Base-by-base conservation (phyloP, 768 basidiomycete genomes). In the Omphalotus guepiniiformis region DNA sequence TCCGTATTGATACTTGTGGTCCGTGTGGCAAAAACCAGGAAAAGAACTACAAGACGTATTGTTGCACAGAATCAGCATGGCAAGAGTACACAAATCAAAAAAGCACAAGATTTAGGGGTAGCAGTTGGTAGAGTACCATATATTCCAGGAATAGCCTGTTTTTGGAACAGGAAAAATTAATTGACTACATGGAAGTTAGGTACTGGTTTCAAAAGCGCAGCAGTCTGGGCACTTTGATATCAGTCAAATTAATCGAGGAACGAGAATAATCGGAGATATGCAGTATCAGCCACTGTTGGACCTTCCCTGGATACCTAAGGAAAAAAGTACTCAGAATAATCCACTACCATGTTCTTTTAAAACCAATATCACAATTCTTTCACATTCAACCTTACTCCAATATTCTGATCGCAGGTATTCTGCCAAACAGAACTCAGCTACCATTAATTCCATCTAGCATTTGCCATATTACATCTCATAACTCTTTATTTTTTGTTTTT, bases 401-500 rank as follows among this genome's bases (percentile, higher is more conserved):
- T 39, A 44, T 29, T 40, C 43, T 6, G 43, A 44, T 13, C 35
- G 19, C n/a, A 30, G 15, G 2, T 53, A 50, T 27, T 35, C 18
- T 38, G 52, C n/a, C 52, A 8, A 53, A 37, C 1, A 42, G 52
- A 13, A 38, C 42, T 8, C 52, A 53, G 44, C 45, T 50, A 12
- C 52, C 52, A 1, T 38, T 53, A 13, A 50, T 53, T 16, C 48
- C 52, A n/a, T n/a, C n/a, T n/a, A 3, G 50, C 44, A 28, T 51
- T 47, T 40, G 45, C 50, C n/a, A n/a, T 3, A 46, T 51, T 45
- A 51, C 50, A 18, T 27, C 50, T 2, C 50, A 51, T 39, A 50
- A 50, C 21, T 44, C 49, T n/a, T n/a, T n/a, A n/a, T n/a, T n/a
- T n/a, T n/a, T n/a, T n/a, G n/a, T n/a, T n/a, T n/a, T n/a, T n/a